Base-by-base conservation (phyloP, 257 asterid genomes). In the Plectranthus barbatus region DNA sequence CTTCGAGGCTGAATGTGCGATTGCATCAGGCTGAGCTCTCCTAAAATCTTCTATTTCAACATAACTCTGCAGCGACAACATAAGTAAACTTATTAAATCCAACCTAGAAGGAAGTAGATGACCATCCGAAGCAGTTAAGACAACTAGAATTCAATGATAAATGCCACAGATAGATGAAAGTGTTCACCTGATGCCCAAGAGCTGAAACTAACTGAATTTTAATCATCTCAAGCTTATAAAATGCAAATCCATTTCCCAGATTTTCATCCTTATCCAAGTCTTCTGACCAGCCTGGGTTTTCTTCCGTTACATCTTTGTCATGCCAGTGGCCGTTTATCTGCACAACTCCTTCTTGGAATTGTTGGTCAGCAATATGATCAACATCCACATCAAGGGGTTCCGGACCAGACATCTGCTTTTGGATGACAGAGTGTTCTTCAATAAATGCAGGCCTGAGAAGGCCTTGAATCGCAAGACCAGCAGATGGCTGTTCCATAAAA, bases 11-110 rank as follows among this genome's bases (percentile, higher is more conserved):
- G 97, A 90, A 78, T 93, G 97, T 72, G 95, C 94, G 66, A 90
- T 90, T 53, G 95, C 94, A 84, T 93, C 99, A 8, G 99, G 90
- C 58, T 72, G 81, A 61, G 97, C 96, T 71, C 86, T 93, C 81
- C 79, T 77, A 68, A 82, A 93, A 76, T 93, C 94, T 55, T 90
- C 97, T 57, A 85, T 57, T 50, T 83, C 97, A 56, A 93, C 97
- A 63, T 68, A 46, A 65, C 59, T 81, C 97, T 93, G 91, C 66
- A 82, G 56, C 56, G 76, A 66, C 48, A 34, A 62, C 64, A 61
- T 64, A 76, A n/a, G 66, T 60, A 54, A 74, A 65, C 60, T 29
- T 54, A 58, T 39, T 58, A 50, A 20, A 26, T 26, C 31, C 56
- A 72, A 64, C 63, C 59, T 62, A 18, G 53, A 29, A 58, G 54